A percentile compares a stretch with the other conserved stretches of the same genome.
Conservation (phyloP, 768 basidiomycete species). For the Lentinula detonsa region DNA sequence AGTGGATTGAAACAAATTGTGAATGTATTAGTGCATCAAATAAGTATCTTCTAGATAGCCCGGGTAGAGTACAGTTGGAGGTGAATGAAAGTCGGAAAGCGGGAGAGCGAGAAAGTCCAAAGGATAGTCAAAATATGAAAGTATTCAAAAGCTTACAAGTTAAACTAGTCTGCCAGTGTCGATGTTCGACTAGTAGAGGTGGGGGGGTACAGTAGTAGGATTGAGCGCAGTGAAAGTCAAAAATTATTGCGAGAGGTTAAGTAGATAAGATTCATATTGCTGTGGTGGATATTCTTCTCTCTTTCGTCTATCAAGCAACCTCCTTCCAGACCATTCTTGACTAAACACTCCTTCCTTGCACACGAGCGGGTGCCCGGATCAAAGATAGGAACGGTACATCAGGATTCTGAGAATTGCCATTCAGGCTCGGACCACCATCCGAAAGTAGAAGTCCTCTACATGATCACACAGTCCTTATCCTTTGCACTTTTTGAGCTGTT, state of each 20-base stretch:
- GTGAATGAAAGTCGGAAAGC: background rate
- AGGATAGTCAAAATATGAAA: background rate
- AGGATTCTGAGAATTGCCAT: background rate
- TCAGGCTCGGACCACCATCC: background rate
- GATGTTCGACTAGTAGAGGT: background rate
- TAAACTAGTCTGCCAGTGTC: background rate
- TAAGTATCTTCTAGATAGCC: background rate
- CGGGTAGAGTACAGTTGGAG: background rate
- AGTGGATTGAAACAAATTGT: too few relatives aligned
- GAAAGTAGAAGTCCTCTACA: slow-evolving; percentile 42
- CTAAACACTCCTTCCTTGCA: background rate
- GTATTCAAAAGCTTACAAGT: background rate
- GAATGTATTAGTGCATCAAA: background rate
- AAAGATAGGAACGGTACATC: too few relatives aligned
- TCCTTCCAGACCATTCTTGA: background rate
- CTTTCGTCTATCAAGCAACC: background rate
- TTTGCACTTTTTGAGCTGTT: slow-evolving; percentile 36
- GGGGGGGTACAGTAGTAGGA: background rate
- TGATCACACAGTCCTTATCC: slow-evolving; percentile 74
- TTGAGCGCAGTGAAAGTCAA: background rate
- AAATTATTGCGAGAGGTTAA: background rate
- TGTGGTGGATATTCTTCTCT: too few relatives aligned
- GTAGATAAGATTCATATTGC: background rate
- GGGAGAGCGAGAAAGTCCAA: background rate
- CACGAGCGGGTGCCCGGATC: background rate